A percentile compares a stretch with the other conserved stretches of the same genome.
Evolutionary conservation across 1,284 basidiomycete genomes (phyloP).

Genomic region (Cryptococcus wingfieldii): DNA sequence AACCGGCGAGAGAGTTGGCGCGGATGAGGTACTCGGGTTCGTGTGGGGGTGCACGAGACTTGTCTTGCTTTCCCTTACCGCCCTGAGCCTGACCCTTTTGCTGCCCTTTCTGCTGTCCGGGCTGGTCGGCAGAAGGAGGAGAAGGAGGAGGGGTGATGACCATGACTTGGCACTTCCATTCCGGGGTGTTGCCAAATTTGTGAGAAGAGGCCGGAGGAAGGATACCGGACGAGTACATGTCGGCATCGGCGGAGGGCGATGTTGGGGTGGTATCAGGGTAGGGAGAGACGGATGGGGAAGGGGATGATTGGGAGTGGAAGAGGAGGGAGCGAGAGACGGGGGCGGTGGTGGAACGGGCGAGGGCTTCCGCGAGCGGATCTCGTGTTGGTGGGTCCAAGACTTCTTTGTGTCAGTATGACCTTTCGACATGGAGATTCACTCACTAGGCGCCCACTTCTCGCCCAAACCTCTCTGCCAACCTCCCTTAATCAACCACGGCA

Average conservation of each 20-base stretch:
- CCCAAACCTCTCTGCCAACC: conserved; percentile 57
- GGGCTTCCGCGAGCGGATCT: conserved; percentile 45
- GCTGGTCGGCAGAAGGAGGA: not conserved
- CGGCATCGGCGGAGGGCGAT: conserved; percentile 4
- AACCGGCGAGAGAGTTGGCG: conserved; percentile 75
- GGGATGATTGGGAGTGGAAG: conserved; percentile 14
- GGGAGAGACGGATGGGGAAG: conserved; percentile 17
- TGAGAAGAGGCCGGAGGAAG: conserved; percentile 1
- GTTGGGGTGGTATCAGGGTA: conserved; percentile 10
- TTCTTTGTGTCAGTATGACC: conserved; percentile 6
- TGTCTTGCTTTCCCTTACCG: conserved; percentile 18
- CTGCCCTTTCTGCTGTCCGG: conserved; percentile 13
- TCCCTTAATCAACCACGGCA: conserved; percentile 83
- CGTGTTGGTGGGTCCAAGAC: conserved; percentile 40
- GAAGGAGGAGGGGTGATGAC: conserved; percentile 17
- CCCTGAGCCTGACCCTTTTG: conserved; percentile 5
- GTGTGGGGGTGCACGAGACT: conserved; percentile 15
- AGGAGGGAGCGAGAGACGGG: conserved; percentile 16
- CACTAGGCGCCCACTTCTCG: conserved; percentile 39
- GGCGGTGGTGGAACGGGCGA: conserved; percentile 44
- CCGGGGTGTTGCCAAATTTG: conserved; percentile 1
- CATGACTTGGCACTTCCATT: conserved; percentile 41
- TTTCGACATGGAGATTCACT: conserved; percentile 9
- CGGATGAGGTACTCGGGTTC: conserved; percentile 61
- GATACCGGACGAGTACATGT: conserved; percentile 5